Percentiles rank a stretch among this genome's conserved stretches.
These are phyloP conservation scores for Linum trigynum DNA, from an alignment of 345 rosid species.

Conservation along the genomic window DNA sequence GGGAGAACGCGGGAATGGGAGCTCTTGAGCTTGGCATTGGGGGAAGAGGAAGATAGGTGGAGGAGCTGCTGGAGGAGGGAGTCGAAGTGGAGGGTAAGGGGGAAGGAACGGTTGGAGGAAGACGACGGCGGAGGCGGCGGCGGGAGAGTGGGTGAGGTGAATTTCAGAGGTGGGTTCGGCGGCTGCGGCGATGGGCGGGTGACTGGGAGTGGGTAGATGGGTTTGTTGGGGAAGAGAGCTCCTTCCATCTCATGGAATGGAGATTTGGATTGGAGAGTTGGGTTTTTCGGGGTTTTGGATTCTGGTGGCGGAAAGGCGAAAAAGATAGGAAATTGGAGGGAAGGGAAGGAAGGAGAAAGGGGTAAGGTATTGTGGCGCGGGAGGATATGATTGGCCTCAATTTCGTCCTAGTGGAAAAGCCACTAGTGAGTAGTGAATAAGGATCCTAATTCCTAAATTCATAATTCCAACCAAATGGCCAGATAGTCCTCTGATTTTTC, in stretches of 20 bases:
- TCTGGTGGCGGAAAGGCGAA: neutral
- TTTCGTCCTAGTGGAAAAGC: no score
- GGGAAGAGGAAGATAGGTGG: slow-evolving; percentile 37
- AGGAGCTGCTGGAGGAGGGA: slow-evolving; percentile 70
- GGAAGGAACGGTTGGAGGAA: slow-evolving; percentile 21
- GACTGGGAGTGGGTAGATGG: slow-evolving; percentile 37
- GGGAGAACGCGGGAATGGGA: slow-evolving; percentile 37
- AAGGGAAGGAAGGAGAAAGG: neutral
- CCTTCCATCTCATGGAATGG: slow-evolving; percentile 47
- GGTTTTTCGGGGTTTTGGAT: neutral
- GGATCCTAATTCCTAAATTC: no score
- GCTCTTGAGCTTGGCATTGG: slow-evolving; percentile 11
- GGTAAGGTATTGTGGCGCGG: neutral
- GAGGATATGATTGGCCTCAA: no score
- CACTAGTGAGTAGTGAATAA: no score
- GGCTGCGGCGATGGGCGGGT: slow-evolving; percentile 21
- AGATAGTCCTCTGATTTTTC: no score
- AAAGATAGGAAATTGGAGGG: neutral
- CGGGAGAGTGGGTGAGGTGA: no score
- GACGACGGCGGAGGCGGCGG: slow-evolving; percentile 26
- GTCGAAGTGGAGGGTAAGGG: slow-evolving; percentile 50
- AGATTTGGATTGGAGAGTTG: neutral
- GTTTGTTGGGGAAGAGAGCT: slow-evolving; percentile 12
- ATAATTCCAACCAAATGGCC: no score
- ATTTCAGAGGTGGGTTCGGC: slow-evolving; percentile 10